Evolutionary conservation across 768 basidiomycete genomes (phyloP).

Genomic region (Flagelloscypha sp.): DNA sequence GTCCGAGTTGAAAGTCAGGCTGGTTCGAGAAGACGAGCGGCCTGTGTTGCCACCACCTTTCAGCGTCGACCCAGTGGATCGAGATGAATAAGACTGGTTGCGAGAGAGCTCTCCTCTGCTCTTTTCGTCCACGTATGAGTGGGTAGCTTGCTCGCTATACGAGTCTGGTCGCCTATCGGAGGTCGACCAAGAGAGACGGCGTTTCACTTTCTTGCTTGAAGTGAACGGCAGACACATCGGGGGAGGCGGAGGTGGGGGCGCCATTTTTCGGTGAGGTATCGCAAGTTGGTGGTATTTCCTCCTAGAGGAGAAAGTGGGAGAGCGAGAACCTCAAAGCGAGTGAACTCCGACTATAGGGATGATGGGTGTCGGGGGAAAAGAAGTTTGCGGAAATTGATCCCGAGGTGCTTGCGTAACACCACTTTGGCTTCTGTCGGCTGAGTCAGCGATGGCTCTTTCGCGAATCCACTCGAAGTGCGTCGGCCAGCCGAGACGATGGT

Average conservation of each 20-base stretch:
- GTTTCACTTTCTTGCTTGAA: constrained; percentile 37
- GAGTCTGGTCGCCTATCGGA: constrained; percentile 17
- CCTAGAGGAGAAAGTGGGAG: too few relatives aligned
- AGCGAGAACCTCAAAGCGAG: too few relatives aligned
- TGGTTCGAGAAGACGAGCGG: constrained; percentile 35
- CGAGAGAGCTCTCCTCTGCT: constrained; percentile 24
- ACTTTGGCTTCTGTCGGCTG: too few relatives aligned
- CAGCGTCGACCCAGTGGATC: constrained; percentile 20
- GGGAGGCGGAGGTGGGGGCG: constrained; percentile 40
- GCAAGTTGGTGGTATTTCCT: too few relatives aligned
- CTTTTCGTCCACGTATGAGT: constrained; percentile 7
- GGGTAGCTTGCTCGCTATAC: constrained; percentile 9
- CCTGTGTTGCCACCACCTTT: constrained; percentile 8
- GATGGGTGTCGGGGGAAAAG: too few relatives aligned
- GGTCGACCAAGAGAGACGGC: constrained; percentile 40
- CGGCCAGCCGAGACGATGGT: too few relatives aligned
- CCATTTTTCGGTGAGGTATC: too few relatives aligned
- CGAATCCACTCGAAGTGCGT: too few relatives aligned
- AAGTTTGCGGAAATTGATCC: too few relatives aligned
- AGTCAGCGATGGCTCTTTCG: too few relatives aligned
- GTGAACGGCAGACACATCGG: constrained; percentile 56
- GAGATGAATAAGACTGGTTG: constrained; percentile 36
- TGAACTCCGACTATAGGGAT: too few relatives aligned
- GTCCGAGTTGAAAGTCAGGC: constrained; percentile 51
- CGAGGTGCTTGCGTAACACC: too few relatives aligned